Base-by-base conservation (phyloP, 768 basidiomycete genomes). In the Pleurotus cornucopiae region DNA sequence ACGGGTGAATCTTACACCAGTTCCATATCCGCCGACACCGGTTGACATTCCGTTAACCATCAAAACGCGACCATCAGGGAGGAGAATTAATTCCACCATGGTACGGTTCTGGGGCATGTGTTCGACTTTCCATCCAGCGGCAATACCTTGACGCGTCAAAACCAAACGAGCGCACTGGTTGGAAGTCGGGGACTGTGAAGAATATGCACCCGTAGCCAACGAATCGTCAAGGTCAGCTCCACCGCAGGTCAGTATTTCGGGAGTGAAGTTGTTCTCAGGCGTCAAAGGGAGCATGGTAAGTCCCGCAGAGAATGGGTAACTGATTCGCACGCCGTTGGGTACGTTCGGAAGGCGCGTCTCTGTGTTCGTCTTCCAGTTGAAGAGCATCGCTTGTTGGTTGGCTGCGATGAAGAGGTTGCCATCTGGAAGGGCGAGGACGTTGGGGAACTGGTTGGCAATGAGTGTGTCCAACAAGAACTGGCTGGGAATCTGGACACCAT, bases 201-300 rank as follows among this genome's bases (percentile, higher is more conserved):
- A 67, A 11, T 73, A 58, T 9, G 69, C 61, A 9, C 56, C 60
- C 6, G 68, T 54, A 1, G 69, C 62, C 6, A 65, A 63, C 4
- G 59, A 63, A 41, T 75, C 72, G 51, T 64, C 66, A 1, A 69
- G 60, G 7, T 64, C 71, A 5, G 73, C 67, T 20, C 78, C 78
- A 25, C 78, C 78, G 58, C 78, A 80, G 38, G 79, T 70, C 37
- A 80, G 67, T 21, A 79, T 67, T 59, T 77, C 76, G 2, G 78
- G 75, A 5, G 70, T 74, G 56, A 73, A 80, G 41, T 60, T 58
- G 56, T 73, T 63, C 1, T 69, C 71, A 14, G 73, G 69, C 1
- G 67, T 67, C 11, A 75, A 64, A 2, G 73, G 73, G 1, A 75
- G 67, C 16, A 76, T 62, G n/a, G 69, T 66, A 37, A 64, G 73